Conservation (phyloP, 148 eudicot genomes). For the Limonium bicolor region DNA sequence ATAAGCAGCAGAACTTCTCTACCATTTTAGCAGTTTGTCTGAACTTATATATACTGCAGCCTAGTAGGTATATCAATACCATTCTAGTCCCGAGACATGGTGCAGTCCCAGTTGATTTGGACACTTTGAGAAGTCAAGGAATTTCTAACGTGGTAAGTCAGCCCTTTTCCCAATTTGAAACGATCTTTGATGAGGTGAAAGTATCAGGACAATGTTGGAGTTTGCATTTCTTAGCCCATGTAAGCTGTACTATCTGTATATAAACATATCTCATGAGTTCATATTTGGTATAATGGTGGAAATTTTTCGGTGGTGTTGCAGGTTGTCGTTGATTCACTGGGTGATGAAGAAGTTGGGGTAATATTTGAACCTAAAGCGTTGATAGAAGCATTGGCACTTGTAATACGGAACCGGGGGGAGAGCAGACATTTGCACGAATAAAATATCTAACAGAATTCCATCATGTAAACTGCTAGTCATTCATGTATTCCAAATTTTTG, state of each 20-base stretch:
- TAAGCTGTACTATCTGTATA: not conserved
- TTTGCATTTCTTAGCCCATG: too few relatives aligned
- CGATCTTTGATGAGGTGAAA: too few relatives aligned
- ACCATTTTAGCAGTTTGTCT: constrained; percentile 5
- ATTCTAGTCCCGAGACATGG: constrained; percentile 78
- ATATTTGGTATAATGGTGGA: not conserved
- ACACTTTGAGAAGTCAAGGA: constrained; percentile 40
- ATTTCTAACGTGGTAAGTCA: constrained; percentile 55
- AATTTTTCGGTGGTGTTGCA: constrained; percentile 16
- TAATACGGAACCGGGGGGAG: constrained; percentile 26
- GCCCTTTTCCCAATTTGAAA: not conserved
- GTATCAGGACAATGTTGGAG: too few relatives aligned
- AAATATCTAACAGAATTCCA: too few relatives aligned
- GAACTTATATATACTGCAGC: too few relatives aligned
- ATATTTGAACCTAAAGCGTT: constrained; percentile 61
- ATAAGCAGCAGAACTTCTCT: not conserved
- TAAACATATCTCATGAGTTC: not conserved
- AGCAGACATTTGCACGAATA: too few relatives aligned
- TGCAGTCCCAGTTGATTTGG: constrained; percentile 41
- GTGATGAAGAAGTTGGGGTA: constrained; percentile 59
- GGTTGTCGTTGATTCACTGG: constrained; percentile 61
- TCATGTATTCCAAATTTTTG: too few relatives aligned
- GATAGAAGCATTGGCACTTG: constrained; percentile 46
- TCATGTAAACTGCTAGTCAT: too few relatives aligned
- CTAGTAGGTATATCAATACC: constrained; percentile 60